Conservation (phyloP, 805 yeast species). For the Ogataea kodamae region DNA sequence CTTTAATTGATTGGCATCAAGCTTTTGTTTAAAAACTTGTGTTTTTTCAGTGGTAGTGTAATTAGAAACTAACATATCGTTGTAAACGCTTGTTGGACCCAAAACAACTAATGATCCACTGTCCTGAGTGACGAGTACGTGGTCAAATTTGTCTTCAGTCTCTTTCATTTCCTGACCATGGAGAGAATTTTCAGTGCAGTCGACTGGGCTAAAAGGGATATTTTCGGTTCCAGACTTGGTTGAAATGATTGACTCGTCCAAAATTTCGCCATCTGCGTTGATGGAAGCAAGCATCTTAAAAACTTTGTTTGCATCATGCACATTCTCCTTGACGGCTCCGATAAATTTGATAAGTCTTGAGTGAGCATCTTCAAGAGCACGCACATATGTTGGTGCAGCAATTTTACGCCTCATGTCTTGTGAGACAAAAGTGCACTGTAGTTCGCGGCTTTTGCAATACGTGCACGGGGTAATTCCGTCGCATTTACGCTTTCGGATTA, state of each 20-base stretch:
- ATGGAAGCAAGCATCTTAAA: conserved; percentile 1
- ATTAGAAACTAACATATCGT: conserved; percentile 7
- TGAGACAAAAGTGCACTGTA: conserved; percentile 3
- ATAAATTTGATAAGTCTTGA: conserved; percentile 3
- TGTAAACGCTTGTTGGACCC: conserved; percentile 15
- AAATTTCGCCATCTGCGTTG: background rate
- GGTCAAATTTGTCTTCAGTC: conserved; percentile 6
- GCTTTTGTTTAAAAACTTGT: background rate
- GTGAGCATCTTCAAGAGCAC: conserved; percentile 12
- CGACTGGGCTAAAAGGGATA: too few relatives aligned
- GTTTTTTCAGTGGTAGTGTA: background rate
- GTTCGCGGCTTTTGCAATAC: conserved; percentile 4
- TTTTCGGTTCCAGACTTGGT: too few relatives aligned
- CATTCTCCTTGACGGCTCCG: conserved; percentile 4
- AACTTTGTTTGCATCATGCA: conserved; percentile 1
- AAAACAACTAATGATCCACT: conserved; percentile 10
- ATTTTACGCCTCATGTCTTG: conserved; percentile 11
- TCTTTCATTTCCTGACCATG: background rate
- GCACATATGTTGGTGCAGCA: conserved; percentile 9
- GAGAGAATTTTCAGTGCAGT: too few relatives aligned
- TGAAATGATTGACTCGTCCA: too few relatives aligned
- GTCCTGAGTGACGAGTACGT: conserved; percentile 9
- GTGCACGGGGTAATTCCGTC: conserved; percentile 10
- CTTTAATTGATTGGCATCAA: conserved; percentile 6
- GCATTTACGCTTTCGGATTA: conserved; percentile 8